phyloP scores from a whole-genome alignment of 2,329 filamentous ascomycete species.

The Fusarium neocosmosporiellum region DNA sequence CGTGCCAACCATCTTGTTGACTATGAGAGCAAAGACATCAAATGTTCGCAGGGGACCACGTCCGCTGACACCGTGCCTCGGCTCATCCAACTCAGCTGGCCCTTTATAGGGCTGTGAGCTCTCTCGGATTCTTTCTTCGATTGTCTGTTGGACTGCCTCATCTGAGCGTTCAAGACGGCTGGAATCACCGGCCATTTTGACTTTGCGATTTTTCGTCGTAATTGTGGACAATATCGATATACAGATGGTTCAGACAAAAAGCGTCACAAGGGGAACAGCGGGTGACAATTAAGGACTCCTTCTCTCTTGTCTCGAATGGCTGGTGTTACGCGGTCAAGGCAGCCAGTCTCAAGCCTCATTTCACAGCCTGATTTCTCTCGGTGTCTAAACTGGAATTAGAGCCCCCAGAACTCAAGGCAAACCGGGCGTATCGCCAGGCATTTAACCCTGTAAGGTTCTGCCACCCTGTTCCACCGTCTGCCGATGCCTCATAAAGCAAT shows the following conservation, averaged over 20 bases:
- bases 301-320: neutral
- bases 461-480: neutral
- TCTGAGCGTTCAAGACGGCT: too few species aligned
- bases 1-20: conserved; percentile 14
- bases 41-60: neutral
- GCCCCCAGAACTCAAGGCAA: neutral
- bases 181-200: too few species aligned
- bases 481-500: neutral
- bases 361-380: too few species aligned
- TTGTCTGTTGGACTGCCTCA: too few species aligned
- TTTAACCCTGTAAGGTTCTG: neutral
- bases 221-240: too few species aligned
- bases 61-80: neutral
- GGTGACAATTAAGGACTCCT: neutral
- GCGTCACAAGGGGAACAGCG: too few species aligned
- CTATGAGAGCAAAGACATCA: conserved; percentile 6
- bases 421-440: neutral
- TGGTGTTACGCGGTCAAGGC: neutral
- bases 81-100: neutral
- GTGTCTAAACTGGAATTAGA: too few species aligned
- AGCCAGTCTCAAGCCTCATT: neutral
- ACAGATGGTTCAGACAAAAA: too few species aligned
- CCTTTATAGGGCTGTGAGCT: neutral
- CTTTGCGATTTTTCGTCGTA: too few species aligned
- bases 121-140: too few species aligned